Percentiles rank a stretch among this genome's conserved stretches.
Conservation (phyloP, 2,329 filamentous ascomycete species). For the Colletotrichum orbiculare region DNA sequence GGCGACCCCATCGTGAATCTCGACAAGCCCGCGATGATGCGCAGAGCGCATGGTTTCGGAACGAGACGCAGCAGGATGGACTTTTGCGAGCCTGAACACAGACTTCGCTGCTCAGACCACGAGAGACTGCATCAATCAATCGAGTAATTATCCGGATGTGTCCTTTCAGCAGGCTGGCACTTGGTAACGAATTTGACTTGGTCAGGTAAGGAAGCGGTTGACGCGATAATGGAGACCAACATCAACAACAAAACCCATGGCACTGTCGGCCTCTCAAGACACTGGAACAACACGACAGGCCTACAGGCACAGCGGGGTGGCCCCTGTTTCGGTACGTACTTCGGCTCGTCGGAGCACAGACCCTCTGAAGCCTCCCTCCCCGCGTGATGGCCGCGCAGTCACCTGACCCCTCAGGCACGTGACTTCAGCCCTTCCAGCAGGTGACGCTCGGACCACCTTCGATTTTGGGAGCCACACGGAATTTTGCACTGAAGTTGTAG, state of each 20-base stretch:
- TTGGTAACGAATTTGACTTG: too few relatives aligned
- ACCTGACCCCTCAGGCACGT: slow-evolving; percentile 46
- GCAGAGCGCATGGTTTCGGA: slow-evolving; percentile 58
- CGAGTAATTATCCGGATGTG: too few relatives aligned
- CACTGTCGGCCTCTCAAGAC: too few relatives aligned
- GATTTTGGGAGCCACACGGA: slow-evolving; percentile 32
- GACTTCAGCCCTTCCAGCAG: slow-evolving; percentile 48
- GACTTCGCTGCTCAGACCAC: background rate
- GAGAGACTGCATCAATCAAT: too few relatives aligned
- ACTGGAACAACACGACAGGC: too few relatives aligned
- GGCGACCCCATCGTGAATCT: slow-evolving; percentile 47
- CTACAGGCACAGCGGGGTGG: background rate
- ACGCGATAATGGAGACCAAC: too few relatives aligned
- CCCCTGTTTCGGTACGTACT: too few relatives aligned
- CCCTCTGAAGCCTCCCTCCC: slow-evolving; percentile 11
- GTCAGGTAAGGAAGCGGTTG: too few relatives aligned
- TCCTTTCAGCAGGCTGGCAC: background rate
- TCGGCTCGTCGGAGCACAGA: background rate
- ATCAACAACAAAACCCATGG: too few relatives aligned
- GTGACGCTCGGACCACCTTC: slow-evolving; percentile 39
- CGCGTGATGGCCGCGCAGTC: slow-evolving; percentile 48
- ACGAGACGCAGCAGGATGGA: slow-evolving; percentile 44
- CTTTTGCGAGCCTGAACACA: background rate
- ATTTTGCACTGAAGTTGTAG: slow-evolving; percentile 41
- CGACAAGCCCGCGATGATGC: slow-evolving; percentile 51